Percentiles rank a stretch among this genome's conserved stretches.
Evolutionary conservation across 2,329 filamentous ascomycete species (phyloP).

Genomic region (Parastagonospora nodorum): DNA sequence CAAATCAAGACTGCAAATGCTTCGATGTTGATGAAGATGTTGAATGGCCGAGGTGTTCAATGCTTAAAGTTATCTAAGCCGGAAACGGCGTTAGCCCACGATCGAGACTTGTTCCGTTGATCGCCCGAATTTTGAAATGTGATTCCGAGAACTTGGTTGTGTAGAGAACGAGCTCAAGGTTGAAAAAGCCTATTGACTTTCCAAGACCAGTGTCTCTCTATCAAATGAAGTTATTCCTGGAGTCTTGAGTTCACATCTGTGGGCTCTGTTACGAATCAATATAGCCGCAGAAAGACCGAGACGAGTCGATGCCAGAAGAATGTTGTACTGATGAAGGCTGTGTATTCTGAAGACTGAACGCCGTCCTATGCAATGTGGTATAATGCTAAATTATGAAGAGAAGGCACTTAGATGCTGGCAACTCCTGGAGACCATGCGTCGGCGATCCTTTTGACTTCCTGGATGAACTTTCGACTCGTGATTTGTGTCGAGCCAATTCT

Average conservation of each 20-base stretch:
- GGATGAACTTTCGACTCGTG: conserved; percentile 77
- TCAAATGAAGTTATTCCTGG: no score
- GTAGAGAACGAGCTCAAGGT: neutral
- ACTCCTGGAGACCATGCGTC: conserved; percentile 81
- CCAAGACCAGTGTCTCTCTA: neutral
- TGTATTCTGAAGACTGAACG: conserved; percentile 16
- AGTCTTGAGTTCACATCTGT: no score
- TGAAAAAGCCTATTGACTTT: neutral
- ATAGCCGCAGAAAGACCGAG: neutral
- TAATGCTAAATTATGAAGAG: conserved; percentile 11
- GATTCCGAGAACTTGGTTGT: neutral
- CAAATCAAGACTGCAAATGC: conserved; percentile 4
- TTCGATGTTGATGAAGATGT: conserved; percentile 10
- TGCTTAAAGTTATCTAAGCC: conserved; percentile 25
- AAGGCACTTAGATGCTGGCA: conserved; percentile 56
- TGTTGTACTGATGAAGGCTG: neutral
- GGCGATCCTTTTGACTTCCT: conserved; percentile 84
- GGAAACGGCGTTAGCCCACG: conserved; percentile 27
- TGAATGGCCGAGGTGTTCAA: conserved; percentile 27
- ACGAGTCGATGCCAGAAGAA: neutral
- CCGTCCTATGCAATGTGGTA: conserved; percentile 33
- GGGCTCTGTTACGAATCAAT: neutral
- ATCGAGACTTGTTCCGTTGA: conserved; percentile 5
- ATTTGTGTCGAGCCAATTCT: conserved; percentile 67
- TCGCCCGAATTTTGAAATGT: neutral